These are phyloP conservation scores for Excoecaria cochinchinensis DNA, from an alignment of 345 rosid species.

Conservation along the genomic window DNA sequence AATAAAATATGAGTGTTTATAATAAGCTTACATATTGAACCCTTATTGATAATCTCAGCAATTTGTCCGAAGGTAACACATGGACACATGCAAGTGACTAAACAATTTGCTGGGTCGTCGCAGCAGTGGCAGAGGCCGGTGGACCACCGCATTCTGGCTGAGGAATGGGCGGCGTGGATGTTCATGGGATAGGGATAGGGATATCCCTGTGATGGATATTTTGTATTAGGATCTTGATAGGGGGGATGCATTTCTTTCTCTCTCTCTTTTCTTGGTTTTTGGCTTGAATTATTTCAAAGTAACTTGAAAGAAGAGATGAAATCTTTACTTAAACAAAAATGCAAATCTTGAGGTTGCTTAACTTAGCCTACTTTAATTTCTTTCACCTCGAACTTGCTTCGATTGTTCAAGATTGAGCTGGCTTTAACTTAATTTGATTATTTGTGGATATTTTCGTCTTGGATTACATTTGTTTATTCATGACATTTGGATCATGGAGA, in stretches of 20 bases:
- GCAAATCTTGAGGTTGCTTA: background rate
- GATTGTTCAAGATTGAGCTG: background rate
- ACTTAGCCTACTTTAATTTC: background rate
- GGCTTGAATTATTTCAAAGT: slow-evolving; percentile 7
- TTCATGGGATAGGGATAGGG: slow-evolving; percentile 28
- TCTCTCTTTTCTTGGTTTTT: background rate
- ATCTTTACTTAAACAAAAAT: background rate
- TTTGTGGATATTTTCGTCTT: too few species aligned
- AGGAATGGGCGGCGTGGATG: slow-evolving; percentile 24
- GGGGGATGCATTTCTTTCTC: slow-evolving; percentile 30
- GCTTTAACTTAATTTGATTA: background rate
- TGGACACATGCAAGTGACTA: slow-evolving; percentile 44
- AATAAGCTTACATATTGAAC: slow-evolving; percentile 34
- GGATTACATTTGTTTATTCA: background rate
- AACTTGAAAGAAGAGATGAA: background rate
- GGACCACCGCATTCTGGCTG: slow-evolving; percentile 33
- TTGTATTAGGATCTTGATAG: slow-evolving; percentile 25
- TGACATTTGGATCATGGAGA: background rate
- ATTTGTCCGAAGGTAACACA: slow-evolving; percentile 53
- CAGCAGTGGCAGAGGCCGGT: slow-evolving; percentile 52
- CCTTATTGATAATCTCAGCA: slow-evolving; percentile 43
- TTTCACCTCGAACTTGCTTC: slow-evolving; percentile 21
- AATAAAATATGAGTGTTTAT: background rate
- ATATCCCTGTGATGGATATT: slow-evolving; percentile 25
- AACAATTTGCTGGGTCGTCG: slow-evolving; percentile 43